Percentiles rank a stretch among this genome's conserved stretches.
Evolutionary conservation across 73 alveolate species (phyloP).

Genomic region (Paramecium pentaurelia): DNA sequence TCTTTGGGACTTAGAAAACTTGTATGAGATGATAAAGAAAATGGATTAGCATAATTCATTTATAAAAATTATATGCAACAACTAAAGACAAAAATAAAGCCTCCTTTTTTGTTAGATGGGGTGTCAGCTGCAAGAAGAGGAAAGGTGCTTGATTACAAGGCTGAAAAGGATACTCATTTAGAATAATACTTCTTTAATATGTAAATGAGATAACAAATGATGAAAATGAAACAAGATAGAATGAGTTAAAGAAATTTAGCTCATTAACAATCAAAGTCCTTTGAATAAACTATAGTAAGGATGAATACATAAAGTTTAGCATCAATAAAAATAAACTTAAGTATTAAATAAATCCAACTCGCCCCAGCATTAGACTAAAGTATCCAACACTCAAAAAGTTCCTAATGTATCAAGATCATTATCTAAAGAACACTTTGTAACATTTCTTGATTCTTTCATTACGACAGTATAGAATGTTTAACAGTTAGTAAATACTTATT

Average conservation of each 20-base stretch:
- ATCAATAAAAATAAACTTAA: not conserved
- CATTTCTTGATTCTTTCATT: not conserved
- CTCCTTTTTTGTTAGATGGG: not conserved
- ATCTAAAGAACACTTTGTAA: not conserved
- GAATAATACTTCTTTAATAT: not conserved
- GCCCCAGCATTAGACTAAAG: not conserved
- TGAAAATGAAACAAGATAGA: not conserved
- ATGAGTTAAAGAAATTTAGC: not conserved
- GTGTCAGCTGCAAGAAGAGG: not conserved
- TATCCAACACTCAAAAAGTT: not conserved
- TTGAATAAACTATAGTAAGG: not conserved
- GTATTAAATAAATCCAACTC: not conserved
- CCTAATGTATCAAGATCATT: not conserved
- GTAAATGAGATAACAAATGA: not conserved
- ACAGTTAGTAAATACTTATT: not conserved
- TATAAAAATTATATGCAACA: not conserved
- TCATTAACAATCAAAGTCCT: not conserved
- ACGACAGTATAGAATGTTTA: not conserved
- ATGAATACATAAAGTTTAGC: not conserved
- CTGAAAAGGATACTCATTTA: not conserved
- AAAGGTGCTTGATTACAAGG: not conserved
- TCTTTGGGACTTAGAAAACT: not conserved
- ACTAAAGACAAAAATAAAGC: not conserved
- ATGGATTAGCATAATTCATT: not conserved
- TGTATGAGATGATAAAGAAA: not conserved